Conservation (phyloP, 495 filamentous ascomycete species). For the Lophiotrema nucula region DNA sequence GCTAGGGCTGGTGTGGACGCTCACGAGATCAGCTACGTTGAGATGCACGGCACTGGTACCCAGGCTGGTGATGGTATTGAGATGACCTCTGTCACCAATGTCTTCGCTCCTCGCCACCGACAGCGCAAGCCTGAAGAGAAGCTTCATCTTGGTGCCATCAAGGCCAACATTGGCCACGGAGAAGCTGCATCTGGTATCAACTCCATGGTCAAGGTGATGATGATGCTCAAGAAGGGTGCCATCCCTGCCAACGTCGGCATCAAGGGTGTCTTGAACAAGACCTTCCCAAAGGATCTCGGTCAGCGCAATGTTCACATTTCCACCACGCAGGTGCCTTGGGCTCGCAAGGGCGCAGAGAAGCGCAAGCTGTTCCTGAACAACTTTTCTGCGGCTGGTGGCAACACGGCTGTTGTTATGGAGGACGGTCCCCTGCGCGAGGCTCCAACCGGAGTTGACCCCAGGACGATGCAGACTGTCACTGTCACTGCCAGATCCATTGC, state of each 20-base stretch:
- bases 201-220: slow-evolving; percentile 75
- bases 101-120: slow-evolving; percentile 73
- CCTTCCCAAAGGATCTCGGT: slow-evolving; percentile 70
- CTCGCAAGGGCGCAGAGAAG: slow-evolving; percentile 58
- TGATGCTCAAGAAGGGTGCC: slow-evolving; percentile 81
- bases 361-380: slow-evolving; percentile 60
- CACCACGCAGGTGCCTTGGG: slow-evolving; percentile 58
- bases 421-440: slow-evolving; percentile 49
- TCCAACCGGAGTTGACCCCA: slow-evolving; percentile 52
- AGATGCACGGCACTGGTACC: slow-evolving; percentile 54
- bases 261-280: slow-evolving; percentile 77
- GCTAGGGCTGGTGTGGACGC: slow-evolving; percentile 48
- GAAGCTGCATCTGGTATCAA: slow-evolving; percentile 86
- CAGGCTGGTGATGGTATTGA: slow-evolving; percentile 48
- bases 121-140: slow-evolving; percentile 65
- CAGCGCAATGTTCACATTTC: slow-evolving; percentile 76
- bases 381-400: slow-evolving; percentile 47
- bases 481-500: slow-evolving; percentile 55
- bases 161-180: slow-evolving; percentile 87
- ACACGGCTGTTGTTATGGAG: slow-evolving; percentile 51
- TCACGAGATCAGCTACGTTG: slow-evolving; percentile 52
- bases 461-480: slow-evolving; percentile 50
- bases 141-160: slow-evolving; percentile 78
- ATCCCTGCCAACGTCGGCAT: slow-evolving; percentile 90
- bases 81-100: slow-evolving; percentile 55